Percentiles rank a stretch among this genome's conserved stretches.
These are phyloP conservation scores for Lipomyces chichibuensis DNA, from an alignment of 805 yeast genomes.

Conservation along the genomic window DNA sequence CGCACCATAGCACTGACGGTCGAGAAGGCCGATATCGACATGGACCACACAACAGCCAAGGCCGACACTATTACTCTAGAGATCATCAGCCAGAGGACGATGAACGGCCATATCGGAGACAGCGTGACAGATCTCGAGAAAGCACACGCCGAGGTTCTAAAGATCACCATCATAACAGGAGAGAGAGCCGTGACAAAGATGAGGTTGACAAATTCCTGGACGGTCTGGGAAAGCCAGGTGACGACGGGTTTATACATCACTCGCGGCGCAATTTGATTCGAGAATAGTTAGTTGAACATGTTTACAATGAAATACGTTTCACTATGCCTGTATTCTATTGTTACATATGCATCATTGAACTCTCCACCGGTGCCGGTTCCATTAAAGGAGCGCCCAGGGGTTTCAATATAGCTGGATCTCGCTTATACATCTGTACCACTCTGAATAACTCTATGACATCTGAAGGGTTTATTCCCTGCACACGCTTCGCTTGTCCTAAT, in stretches of 20 bases:
- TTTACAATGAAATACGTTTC: not conserved
- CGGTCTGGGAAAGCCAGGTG: not conserved
- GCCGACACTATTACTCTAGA: conserved; percentile 5
- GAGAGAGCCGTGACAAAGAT: not conserved
- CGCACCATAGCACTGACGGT: not conserved
- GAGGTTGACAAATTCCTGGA: not conserved
- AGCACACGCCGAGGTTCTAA: not conserved
- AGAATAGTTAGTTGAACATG: not conserved
- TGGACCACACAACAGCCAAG: conserved; percentile 3
- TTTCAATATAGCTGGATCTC: conserved; percentile 7
- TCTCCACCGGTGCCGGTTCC: not conserved
- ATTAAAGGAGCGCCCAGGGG: not conserved
- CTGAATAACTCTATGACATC: conserved; percentile 75
- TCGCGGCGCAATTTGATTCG: conserved; percentile 12
- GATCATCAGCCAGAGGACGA: conserved; percentile 6
- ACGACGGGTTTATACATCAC: conserved; percentile 9
- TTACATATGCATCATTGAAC: no score
- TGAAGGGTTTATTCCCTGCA: conserved; percentile 94
- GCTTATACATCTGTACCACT: conserved; percentile 6
- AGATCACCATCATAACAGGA: not conserved
- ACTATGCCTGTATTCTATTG: not conserved
- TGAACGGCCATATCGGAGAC: not conserved
- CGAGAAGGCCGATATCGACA: not conserved
- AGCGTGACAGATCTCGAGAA: not conserved
- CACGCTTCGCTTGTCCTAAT: conserved; percentile 91